Evolutionary conservation across 225 moss, liverwort and hornwort genomes (phyloP).

Genomic region (Bryoerythrophyllum caledonicum): DNA sequence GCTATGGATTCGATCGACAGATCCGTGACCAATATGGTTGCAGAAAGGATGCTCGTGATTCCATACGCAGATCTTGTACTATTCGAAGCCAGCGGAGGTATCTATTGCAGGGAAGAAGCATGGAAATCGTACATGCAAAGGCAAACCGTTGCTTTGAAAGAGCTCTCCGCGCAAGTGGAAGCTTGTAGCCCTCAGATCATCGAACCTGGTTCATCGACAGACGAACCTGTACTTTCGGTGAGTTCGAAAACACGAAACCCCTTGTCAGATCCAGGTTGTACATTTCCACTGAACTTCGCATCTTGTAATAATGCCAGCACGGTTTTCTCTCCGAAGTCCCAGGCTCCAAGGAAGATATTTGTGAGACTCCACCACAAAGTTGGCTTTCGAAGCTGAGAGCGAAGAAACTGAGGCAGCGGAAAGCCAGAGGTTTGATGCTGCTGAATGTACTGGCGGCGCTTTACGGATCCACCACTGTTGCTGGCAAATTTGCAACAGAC

Average conservation of each 20-base stretch:
- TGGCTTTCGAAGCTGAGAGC: slow-evolving; percentile 34
- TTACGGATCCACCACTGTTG: slow-evolving; percentile 67
- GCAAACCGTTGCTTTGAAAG: slow-evolving; percentile 8
- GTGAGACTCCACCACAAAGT: slow-evolving; percentile 16
- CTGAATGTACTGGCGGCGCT: slow-evolving; percentile 61
- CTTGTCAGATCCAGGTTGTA: neutral
- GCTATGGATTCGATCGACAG: neutral
- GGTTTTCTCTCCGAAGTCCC: neutral
- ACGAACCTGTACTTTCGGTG: neutral
- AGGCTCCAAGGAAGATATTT: neutral
- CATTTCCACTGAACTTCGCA: neutral
- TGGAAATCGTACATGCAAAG: slow-evolving; percentile 25
- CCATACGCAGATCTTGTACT: slow-evolving; percentile 28
- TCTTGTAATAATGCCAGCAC: neutral
- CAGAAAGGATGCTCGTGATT: slow-evolving; percentile 9
- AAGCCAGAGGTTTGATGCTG: slow-evolving; percentile 45
- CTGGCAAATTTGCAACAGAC: slow-evolving; percentile 45
- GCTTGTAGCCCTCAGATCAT: neutral
- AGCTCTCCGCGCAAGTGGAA: slow-evolving; percentile 13
- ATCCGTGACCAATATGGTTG: neutral
- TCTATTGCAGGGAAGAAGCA: slow-evolving; percentile 23
- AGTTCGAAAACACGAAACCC: neutral
- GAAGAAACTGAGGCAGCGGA: slow-evolving; percentile 36
- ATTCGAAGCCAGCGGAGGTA: slow-evolving; percentile 1
- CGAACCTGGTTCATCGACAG: neutral